phyloP scores from a whole-genome alignment of 306 rosid species.

The Bauhinia variegata region DNA sequence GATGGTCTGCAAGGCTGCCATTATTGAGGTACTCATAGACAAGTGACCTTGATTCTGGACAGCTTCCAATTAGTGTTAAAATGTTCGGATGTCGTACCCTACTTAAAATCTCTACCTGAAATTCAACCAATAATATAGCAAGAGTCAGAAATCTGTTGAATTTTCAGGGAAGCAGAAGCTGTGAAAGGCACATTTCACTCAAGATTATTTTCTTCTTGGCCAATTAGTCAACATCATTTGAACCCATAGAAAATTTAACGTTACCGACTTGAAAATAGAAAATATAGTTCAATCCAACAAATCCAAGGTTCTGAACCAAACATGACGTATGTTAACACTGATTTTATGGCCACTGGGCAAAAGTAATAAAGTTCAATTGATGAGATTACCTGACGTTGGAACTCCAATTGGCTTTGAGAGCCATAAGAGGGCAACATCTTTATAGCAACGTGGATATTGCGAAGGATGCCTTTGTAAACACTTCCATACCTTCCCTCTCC shows the following conservation, averaged over 20 bases:
- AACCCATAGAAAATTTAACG: constrained; percentile 13
- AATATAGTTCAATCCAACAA: neutral
- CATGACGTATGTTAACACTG: constrained; percentile 1
- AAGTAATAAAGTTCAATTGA: neutral
- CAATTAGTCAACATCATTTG: constrained; percentile 9
- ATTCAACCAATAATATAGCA: constrained; percentile 40
- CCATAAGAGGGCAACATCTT: constrained; percentile 96
- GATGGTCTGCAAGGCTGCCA: constrained; percentile 82
- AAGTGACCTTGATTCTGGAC: constrained; percentile 77
- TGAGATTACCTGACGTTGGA: constrained; percentile 73
- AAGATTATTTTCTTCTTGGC: no score
- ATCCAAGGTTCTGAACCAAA: neutral
- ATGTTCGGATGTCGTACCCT: constrained; percentile 86
- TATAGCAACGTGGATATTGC: constrained; percentile 81
- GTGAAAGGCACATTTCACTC: neutral
- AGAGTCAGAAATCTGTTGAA: constrained; percentile 17
- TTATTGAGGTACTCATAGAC: constrained; percentile 79
- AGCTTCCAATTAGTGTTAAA: constrained; percentile 70
- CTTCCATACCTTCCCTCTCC: constrained; percentile 87
- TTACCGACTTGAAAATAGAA: constrained; percentile 12
- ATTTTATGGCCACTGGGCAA: constrained; percentile 24
- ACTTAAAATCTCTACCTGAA: constrained; percentile 86
- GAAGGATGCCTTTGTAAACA: constrained; percentile 78
- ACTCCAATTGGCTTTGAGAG: constrained; percentile 59
- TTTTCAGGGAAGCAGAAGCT: constrained; percentile 24